Conservation (phyloP, 1,139 yeast species). For the Kluyveromyces sp. region DNA sequence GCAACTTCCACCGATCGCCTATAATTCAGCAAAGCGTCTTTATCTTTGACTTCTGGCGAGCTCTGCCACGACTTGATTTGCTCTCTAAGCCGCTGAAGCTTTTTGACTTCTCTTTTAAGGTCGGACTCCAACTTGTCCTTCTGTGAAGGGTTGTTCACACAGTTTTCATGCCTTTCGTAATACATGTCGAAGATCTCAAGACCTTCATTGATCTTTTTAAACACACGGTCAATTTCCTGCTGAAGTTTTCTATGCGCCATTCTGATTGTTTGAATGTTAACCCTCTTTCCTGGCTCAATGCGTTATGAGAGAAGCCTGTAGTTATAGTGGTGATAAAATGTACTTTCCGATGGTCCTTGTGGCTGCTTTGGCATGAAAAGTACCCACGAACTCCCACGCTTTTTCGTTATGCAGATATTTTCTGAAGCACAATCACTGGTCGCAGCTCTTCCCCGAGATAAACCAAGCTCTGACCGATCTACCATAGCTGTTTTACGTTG, state of each 20-base stretch:
- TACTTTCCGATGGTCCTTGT: neutral
- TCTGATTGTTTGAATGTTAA: neutral
- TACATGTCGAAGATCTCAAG: conserved; percentile 59
- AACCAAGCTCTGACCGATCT: no score
- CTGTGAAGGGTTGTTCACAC: conserved; percentile 57
- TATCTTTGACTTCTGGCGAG: conserved; percentile 65
- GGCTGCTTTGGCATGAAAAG: neutral
- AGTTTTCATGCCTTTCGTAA: conserved; percentile 59
- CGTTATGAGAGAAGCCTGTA: neutral
- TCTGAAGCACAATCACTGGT: neutral
- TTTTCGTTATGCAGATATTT: neutral
- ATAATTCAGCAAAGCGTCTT: conserved; percentile 52
- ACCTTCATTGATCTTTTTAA: conserved; percentile 73
- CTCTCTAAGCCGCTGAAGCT: conserved; percentile 65
- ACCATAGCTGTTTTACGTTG: no score
- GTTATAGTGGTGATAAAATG: no score
- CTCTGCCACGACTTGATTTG: conserved; percentile 76
- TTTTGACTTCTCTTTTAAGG: conserved; percentile 67
- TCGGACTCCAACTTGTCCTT: conserved; percentile 67
- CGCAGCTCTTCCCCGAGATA: no score
- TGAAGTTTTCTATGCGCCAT: conserved; percentile 67
- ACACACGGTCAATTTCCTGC: conserved; percentile 73
- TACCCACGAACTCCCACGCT: neutral
- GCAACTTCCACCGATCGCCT: conserved; percentile 66
- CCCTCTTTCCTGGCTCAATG: no score